phyloP scores from a whole-genome alignment of 225 moss, liverwort and hornwort genomes.

The Takakia lepidozioides region DNA sequence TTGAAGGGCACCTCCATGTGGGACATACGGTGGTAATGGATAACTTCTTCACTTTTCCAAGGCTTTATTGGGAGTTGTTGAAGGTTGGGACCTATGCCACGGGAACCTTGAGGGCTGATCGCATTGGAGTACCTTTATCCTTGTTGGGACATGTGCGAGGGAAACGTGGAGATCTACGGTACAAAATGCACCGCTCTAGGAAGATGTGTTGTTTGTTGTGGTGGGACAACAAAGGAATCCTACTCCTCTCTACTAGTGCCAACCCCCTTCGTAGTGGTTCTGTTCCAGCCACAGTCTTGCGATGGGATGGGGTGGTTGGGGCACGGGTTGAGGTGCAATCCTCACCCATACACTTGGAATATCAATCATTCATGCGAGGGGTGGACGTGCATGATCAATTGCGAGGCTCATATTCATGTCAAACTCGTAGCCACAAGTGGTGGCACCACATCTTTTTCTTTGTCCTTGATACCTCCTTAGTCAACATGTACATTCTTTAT shows the following conservation, averaged over 20 bases:
- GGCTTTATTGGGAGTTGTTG: not conserved
- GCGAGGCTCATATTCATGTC: not conserved
- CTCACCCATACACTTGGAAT: not conserved
- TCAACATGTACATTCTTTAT: not conserved
- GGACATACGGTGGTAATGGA: not conserved
- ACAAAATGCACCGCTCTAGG: not conserved
- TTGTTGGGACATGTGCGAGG: no score
- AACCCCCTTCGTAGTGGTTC: not conserved
- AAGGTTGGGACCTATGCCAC: not conserved
- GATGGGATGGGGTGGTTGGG: not conserved
- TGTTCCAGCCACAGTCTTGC: not conserved
- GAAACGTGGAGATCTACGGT: no score
- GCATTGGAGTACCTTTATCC: no score
- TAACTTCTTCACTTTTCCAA: not conserved
- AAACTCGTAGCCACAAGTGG: not conserved
- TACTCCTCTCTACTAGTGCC: not conserved
- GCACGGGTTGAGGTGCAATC: not conserved
- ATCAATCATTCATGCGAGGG: not conserved
- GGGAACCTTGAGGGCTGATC: not conserved
- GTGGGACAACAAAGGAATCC: not conserved
- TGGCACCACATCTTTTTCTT: not conserved
- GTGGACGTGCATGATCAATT: not conserved
- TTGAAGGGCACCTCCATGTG: not conserved
- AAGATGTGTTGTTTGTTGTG: not conserved
- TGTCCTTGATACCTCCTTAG: not conserved